phyloP scores from a whole-genome alignment of 176 grass and related monocot genomes.

The Aegilops umbellulata region DNA sequence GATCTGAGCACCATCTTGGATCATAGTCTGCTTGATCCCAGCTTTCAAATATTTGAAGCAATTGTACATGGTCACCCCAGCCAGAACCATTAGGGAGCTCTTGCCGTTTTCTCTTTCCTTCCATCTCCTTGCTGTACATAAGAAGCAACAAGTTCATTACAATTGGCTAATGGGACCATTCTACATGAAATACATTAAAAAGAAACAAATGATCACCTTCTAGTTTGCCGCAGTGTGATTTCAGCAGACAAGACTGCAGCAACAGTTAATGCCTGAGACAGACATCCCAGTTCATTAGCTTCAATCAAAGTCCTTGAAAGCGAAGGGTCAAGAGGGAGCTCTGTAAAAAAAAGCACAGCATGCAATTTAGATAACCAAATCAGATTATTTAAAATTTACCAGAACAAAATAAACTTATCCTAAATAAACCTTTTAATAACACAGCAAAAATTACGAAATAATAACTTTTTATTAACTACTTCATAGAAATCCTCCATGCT shows the following conservation, averaged over 20 bases:
- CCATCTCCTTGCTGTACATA: slow-evolving; percentile 63
- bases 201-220: slow-evolving; percentile 33
- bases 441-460: not conserved
- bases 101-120: slow-evolving; percentile 75
- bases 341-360: slow-evolving; percentile 37
- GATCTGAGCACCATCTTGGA: slow-evolving; percentile 79
- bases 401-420: slow-evolving; percentile 2
- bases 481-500: too few relatives aligned
- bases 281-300: slow-evolving; percentile 81
- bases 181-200: not conserved
- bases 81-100: slow-evolving; percentile 89
- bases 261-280: slow-evolving; percentile 93
- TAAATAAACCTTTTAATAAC: not conserved
- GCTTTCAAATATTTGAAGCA: slow-evolving; percentile 95
- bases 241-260: slow-evolving; percentile 86
- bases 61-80: slow-evolving; percentile 95
- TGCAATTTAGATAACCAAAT: slow-evolving; percentile 26
- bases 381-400: not conserved
- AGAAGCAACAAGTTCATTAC: slow-evolving; percentile 14
- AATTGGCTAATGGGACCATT: not conserved
- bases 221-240: slow-evolving; percentile 65
- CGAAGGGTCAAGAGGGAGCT: slow-evolving; percentile 91
- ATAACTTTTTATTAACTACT: too few relatives aligned
- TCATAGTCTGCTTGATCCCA: slow-evolving; percentile 87
- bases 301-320: slow-evolving; percentile 93